Evolutionary conservation across 768 basidiomycete genomes (phyloP).

Genomic region (Mycena alexandri): DNA sequence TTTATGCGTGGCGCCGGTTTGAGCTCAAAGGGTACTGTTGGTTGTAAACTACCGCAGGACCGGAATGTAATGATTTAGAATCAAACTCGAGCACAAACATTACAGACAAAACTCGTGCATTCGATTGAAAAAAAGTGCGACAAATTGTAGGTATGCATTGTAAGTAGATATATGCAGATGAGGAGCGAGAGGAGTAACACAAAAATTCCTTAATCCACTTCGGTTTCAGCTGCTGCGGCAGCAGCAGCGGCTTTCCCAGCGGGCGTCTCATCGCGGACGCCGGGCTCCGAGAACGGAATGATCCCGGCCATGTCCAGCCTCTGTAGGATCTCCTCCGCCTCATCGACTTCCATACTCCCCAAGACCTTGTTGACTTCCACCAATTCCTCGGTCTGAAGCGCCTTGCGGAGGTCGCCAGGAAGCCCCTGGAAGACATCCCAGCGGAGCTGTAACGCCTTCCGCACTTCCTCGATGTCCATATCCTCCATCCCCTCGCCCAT

Average conservation of each 20-base stretch:
- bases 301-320: conserved; percentile 91
- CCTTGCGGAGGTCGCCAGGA: conserved; percentile 75
- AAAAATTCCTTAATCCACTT: conserved; percentile 20
- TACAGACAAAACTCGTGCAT: background rate
- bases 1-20: no score
- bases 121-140: conserved; percentile 6
- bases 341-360: conserved; percentile 82
- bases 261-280: conserved; percentile 77
- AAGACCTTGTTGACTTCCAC: conserved; percentile 92
- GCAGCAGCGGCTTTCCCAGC: conserved; percentile 42
- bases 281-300: conserved; percentile 85
- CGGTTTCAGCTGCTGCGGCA: conserved; percentile 16
- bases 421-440: conserved; percentile 93
- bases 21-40: no score
- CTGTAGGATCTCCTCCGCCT: conserved; percentile 87
- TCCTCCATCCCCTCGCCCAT: conserved; percentile 91
- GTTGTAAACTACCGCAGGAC: no score
- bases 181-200: background rate
- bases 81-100: no score
- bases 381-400: conserved; percentile 78
- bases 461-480: conserved; percentile 87
- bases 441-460: conserved; percentile 85
- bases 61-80: no score
- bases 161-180: conserved; percentile 18
- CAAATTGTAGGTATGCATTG: background rate